Evolutionary conservation across 331 rosid species (phyloP).

Genomic region (Stylosanthes scabra): DNA sequence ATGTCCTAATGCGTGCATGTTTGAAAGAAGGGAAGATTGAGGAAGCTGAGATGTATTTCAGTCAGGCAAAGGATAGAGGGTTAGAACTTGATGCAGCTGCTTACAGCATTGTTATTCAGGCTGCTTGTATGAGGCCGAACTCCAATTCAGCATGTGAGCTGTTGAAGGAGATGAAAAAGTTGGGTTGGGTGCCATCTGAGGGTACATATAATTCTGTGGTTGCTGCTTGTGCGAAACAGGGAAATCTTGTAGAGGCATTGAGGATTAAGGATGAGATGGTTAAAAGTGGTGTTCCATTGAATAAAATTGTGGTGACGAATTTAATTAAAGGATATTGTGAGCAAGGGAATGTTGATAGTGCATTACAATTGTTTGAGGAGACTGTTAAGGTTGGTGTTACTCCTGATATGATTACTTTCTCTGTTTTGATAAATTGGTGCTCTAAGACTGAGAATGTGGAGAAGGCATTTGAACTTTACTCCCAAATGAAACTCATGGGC

Average conservation of each 20-base stretch:
- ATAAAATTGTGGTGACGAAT: constrained; percentile 54
- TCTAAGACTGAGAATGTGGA: constrained; percentile 64
- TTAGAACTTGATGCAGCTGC: constrained; percentile 59
- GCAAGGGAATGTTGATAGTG: constrained; percentile 62
- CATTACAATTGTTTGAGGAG: constrained; percentile 56
- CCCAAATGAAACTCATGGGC: constrained; percentile 60
- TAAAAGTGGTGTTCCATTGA: constrained; percentile 50
- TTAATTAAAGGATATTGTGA: constrained; percentile 71
- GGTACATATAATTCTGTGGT: constrained; percentile 55
- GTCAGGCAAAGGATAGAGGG: constrained; percentile 52
- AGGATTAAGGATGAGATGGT: constrained; percentile 78
- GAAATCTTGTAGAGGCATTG: constrained; percentile 63
- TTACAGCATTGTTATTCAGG: constrained; percentile 57
- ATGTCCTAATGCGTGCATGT: constrained; percentile 59
- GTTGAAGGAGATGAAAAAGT: constrained; percentile 68
- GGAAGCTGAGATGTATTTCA: constrained; percentile 58
- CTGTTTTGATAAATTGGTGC: constrained; percentile 62
- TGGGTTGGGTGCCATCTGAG: constrained; percentile 65
- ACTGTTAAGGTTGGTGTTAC: constrained; percentile 51
- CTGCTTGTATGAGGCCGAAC: constrained; percentile 53
- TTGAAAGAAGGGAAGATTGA: constrained; percentile 53
- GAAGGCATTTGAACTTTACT: constrained; percentile 65
- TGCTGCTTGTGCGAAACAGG: constrained; percentile 65
- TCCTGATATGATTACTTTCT: constrained; percentile 57
- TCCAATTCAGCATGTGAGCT: constrained; percentile 48